Conservation (phyloP, 1,284 basidiomycete species). For the Marasmius tenuissimus region DNA sequence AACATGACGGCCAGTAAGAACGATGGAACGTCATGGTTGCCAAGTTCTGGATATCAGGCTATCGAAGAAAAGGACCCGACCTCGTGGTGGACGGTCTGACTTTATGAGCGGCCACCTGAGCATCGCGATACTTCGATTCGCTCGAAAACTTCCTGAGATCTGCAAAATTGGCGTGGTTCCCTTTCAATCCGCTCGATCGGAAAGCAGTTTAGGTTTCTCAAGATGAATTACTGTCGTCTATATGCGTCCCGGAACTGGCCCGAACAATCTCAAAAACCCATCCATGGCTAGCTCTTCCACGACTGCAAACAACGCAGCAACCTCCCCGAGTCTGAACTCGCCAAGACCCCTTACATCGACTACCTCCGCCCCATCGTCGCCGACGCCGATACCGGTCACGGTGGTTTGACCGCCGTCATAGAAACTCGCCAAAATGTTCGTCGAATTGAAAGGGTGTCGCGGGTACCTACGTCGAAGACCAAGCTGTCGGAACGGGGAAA, state of each 20-base stretch:
- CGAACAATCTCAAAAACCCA: conserved; percentile 88
- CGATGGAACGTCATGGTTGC: too few species aligned
- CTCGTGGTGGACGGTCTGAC: too few species aligned
- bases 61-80: too few species aligned
- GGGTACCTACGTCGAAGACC: conserved; percentile 82
- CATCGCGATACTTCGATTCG: too few species aligned
- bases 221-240: too few species aligned
- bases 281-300: conserved; percentile 90
- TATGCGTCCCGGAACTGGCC: conserved; percentile 78
- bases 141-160: too few species aligned
- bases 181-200: too few species aligned
- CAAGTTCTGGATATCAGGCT: too few species aligned
- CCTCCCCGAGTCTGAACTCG: conserved; percentile 75
- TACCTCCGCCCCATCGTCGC: conserved; percentile 77
- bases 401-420: conserved; percentile 80
- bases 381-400: conserved; percentile 85
- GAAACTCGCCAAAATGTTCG: conserved; percentile 80
- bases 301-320: conserved; percentile 82
- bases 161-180: too few species aligned
- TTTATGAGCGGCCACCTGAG: too few species aligned
- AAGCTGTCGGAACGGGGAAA: conserved; percentile 85
- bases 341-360: conserved; percentile 59
- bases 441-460: conserved; percentile 82
- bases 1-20: too few species aligned
- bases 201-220: too few species aligned